Percentiles rank a stretch among this genome's conserved stretches.
Conservation (phyloP, 1,284 basidiomycete species). For the Dichomitus squalens region DNA sequence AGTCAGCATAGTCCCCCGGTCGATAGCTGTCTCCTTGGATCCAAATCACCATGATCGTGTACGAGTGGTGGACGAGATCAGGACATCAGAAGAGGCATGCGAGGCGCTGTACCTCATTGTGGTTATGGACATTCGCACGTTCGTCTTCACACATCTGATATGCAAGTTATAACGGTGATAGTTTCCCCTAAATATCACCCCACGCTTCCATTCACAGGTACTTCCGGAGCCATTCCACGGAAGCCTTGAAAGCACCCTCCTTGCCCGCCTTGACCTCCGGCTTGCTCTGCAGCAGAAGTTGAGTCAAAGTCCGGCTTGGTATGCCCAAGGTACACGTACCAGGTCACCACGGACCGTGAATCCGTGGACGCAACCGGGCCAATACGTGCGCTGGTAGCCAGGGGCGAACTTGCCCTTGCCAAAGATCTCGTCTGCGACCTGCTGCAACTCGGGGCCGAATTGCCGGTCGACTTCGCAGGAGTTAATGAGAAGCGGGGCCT, state of each 20-base stretch:
- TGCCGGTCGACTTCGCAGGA: constrained; percentile 38
- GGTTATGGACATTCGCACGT: too few species aligned
- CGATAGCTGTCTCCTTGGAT: too few species aligned
- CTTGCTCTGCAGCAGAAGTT: constrained; percentile 33
- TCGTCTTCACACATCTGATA: too few species aligned
- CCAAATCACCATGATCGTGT: too few species aligned
- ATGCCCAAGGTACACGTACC: constrained; percentile 17
- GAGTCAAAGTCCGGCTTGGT: constrained; percentile 8
- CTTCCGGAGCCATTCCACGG: constrained; percentile 39
- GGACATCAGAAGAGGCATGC: too few species aligned
- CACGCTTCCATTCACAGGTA: constrained; percentile 17
- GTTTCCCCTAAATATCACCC: too few species aligned
- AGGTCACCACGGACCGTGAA: constrained; percentile 48
- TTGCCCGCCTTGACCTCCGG: constrained; percentile 39
- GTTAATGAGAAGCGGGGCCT: constrained; percentile 47
- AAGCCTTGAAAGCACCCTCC: constrained; percentile 43
- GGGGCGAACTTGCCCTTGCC: constrained; percentile 39
- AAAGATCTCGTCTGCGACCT: constrained; percentile 42
- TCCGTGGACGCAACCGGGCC: constrained; percentile 50
- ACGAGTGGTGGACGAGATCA: too few species aligned
- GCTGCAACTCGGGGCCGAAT: constrained; percentile 37
- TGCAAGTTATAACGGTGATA: too few species aligned
- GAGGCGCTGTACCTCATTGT: too few species aligned
- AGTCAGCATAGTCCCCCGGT: too few species aligned
- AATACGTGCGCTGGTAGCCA: constrained; percentile 46